Conservation (phyloP, 805 yeast genomes). For the Myxozyma sirexii region DNA sequence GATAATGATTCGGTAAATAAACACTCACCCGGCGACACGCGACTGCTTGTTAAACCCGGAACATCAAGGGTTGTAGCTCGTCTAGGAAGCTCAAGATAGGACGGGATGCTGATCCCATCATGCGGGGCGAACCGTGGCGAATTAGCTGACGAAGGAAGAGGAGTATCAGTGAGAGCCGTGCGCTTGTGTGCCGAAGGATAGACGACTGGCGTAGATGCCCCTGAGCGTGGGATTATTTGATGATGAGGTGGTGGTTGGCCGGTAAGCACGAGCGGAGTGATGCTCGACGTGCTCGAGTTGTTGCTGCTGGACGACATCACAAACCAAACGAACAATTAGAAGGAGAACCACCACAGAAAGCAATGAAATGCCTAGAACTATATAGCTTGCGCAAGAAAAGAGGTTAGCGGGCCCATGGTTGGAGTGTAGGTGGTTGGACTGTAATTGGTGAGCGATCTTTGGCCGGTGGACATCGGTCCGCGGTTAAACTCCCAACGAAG, state of each 20-base stretch:
- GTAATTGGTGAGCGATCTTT: not conserved
- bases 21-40: constrained; percentile 69
- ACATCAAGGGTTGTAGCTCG: constrained; percentile 85
- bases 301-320: constrained; percentile 13
- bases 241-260: not conserved
- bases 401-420: too few species aligned
- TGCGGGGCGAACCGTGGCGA: constrained; percentile 25
- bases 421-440: not conserved
- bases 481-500: constrained; percentile 1
- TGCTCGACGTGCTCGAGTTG: constrained; percentile 16
- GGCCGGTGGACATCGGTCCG: constrained; percentile 3
- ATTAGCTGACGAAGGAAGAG: constrained; percentile 25
- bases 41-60: constrained; percentile 86
- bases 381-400: not conserved
- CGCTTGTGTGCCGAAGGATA: constrained; percentile 22
- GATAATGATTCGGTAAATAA: too few species aligned
- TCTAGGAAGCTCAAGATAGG: constrained; percentile 39
- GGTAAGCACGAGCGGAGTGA: constrained; percentile 19
- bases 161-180: constrained; percentile 31
- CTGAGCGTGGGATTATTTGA: constrained; percentile 3
- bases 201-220: constrained; percentile 19
- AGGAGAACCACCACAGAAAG: not conserved
- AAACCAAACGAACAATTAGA: not conserved
- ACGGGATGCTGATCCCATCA: constrained; percentile 18
- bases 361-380: not conserved